These are phyloP conservation scores for Huntiella moniliformis DNA, from an alignment of 2,329 filamentous ascomycete species.

Conservation along the genomic window DNA sequence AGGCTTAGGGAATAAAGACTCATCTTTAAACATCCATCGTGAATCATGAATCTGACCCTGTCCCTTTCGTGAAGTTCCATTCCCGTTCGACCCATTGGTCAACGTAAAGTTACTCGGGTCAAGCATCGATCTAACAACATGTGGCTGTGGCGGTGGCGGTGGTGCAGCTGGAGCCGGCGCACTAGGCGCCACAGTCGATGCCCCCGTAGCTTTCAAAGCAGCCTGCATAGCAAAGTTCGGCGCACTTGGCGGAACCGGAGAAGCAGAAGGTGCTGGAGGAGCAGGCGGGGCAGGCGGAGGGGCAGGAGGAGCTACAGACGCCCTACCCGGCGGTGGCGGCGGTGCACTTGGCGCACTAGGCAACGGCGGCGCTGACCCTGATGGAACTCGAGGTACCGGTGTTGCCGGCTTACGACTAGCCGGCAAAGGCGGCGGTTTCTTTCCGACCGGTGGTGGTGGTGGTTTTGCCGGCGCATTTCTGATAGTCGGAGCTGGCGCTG, in stretches of 20 bases:
- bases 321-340: slow-evolving; percentile 19
- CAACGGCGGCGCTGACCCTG: slow-evolving; percentile 21
- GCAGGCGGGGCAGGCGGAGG: slow-evolving; percentile 15
- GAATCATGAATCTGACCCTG: slow-evolving; percentile 51
- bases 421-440: slow-evolving; percentile 50
- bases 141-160: slow-evolving; percentile 19
- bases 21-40: slow-evolving; percentile 74
- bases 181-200: slow-evolving; percentile 15
- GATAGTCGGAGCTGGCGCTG: too few relatives aligned
- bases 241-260: not conserved
- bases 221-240: slow-evolving; percentile 11
- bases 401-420: slow-evolving; percentile 26
- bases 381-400: slow-evolving; percentile 25
- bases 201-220: slow-evolving; percentile 7
- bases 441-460: slow-evolving; percentile 61
- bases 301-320: slow-evolving; percentile 16
- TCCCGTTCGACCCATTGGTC: slow-evolving; percentile 32
- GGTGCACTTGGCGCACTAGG: slow-evolving; percentile 20
- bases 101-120: slow-evolving; percentile 63
- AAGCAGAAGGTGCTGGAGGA: not conserved
- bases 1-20: slow-evolving; percentile 66
- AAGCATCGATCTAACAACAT: slow-evolving; percentile 40
- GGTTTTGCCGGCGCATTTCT: slow-evolving; percentile 26
- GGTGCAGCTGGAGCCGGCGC: slow-evolving; percentile 21
- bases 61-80: slow-evolving; percentile 14